Evolutionary conservation across 2,329 filamentous ascomycete genomes (phyloP).

Genomic region (Annulohypoxylon truncatum): DNA sequence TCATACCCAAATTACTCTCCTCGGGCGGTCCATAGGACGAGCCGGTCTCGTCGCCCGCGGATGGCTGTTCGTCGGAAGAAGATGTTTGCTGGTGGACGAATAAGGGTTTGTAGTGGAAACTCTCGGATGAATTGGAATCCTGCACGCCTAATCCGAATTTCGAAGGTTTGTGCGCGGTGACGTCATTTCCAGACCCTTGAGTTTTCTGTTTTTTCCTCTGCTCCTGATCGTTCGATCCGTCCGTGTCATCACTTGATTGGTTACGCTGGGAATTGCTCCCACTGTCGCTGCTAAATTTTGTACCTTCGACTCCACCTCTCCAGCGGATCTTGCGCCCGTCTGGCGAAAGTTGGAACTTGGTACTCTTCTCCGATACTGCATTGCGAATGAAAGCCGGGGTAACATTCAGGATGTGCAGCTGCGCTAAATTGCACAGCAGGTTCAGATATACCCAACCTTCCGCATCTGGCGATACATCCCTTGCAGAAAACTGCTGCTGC

Average conservation of each 20-base stretch:
- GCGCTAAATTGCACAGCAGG: conserved; percentile 81
- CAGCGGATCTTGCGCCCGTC: conserved; percentile 85
- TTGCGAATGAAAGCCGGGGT: conserved; percentile 80
- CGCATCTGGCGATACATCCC: conserved; percentile 68
- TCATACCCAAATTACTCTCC: conserved; percentile 60
- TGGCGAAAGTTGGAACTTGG: conserved; percentile 79
- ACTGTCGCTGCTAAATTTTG: conserved; percentile 73
- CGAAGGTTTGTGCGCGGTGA: conserved; percentile 54
- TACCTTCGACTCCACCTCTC: conserved; percentile 75
- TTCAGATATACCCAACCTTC: conserved; percentile 89
- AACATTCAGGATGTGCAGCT: conserved; percentile 86
- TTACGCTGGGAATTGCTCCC: conserved; percentile 61
- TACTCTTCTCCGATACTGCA: conserved; percentile 76
- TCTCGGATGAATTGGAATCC: conserved; percentile 55
- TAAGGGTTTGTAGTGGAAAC: conserved; percentile 73
- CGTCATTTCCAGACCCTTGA: conserved; percentile 51
- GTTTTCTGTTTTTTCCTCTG: conserved; percentile 61
- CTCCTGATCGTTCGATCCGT: conserved; percentile 56
- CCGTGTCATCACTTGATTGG: conserved; percentile 62
- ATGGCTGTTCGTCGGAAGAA: conserved; percentile 60
- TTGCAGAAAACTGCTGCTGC: conserved; percentile 55
- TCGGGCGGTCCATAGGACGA: conserved; percentile 62
- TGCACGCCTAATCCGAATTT: conserved; percentile 55
- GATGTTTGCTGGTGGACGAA: conserved; percentile 62
- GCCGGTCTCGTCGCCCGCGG: conserved; percentile 58